Evolutionary conservation across 2,329 filamentous ascomycete species (phyloP), one percentile per base, ranked within the genome.

Genomic region (Stemphylium vesicarium): DNA sequence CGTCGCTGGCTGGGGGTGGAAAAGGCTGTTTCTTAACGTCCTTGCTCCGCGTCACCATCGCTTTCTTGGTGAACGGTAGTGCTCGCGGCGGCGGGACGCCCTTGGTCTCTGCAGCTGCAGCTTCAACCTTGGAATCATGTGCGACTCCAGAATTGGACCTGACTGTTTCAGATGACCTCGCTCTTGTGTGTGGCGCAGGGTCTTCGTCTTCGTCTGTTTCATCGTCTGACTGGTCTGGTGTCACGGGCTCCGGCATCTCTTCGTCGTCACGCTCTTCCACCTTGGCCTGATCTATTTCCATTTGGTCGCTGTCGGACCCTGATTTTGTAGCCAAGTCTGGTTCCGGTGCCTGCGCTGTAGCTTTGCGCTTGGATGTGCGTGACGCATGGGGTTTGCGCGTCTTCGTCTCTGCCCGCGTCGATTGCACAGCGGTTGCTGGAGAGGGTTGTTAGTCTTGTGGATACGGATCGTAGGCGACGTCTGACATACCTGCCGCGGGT

Each of bases 181-280:
- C 56, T 49, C 50, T 56, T 29, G 40, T 42, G 29, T 43, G 35
- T 20, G 50, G 57, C 50, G 50, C 52, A 22, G 61, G 42, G 22
- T 69, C 69, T 15, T 59, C 68, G 38, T 75, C 70, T 24, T 71
- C 68, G 29, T 75, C 73, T 10, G 74, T 76, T 60, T 76, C 72
- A 40, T 68, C 64, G 20, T 74, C 74, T 22, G 72, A 70, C 16
- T 68, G 67, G 29, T 76, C 71, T 42, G 75, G 74, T 4, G 74
- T 77, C 29, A 60, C 62, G 18, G 61, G 60, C 31, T 60, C 62
- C 15, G 61, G 49, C 16, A 51, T 54, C 4, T 71, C 68, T 12
- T 68, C 63, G 5, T 65, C 65, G 11, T 65, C 58, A 36, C 65
- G 59, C 41, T 69, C 69, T 53, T 70, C 70, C 6, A 24, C 45